Base-by-base conservation (phyloP, 805 yeast species). In the Wickerhamomyces chaumierensis region DNA sequence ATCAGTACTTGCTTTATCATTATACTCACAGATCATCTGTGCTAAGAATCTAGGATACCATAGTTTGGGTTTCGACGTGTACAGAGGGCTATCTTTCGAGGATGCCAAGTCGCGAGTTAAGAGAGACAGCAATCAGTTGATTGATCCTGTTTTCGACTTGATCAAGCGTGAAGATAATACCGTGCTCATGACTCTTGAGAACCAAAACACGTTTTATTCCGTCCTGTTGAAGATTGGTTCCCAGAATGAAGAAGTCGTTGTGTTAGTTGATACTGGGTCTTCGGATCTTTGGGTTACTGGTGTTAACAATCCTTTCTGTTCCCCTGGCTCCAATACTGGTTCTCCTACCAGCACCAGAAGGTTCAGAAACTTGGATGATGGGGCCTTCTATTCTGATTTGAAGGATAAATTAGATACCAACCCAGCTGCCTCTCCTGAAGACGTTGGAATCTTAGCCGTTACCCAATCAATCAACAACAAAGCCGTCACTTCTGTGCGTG, bases 211-310 rank as follows among this genome's bases (percentile, higher is more conserved):
- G 6, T 74, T 71, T 44, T 74, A 71, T 46, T 57, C 70, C 16
- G 71, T 68, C 3, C 58, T 58, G 5, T 42, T 73, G 25, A 48
- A 55, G 18, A 52, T 81, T 17, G 90, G 92, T 4, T 71, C 83
- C 0, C 69, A 78, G 1, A 51, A 63, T 1, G 80, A 79, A 48
- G 55, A 61, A n/a, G 62, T 80, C 5, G 63, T 62, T 9, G 74
- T 80, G 9, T 54, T 78, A 31, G 53, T 81, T n/a, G 92, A 81
- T 50, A 81, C 88, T 1, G 92, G 90, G 3, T 79, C 87, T 0
- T 69, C 83, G 0, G 90, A 81, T 53, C 58, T 82, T 18, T 80
- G 85, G 84, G 73, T 80, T 18, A 64, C 71, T 42, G 62, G 66
- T 20, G 53, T 68, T 2, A 48, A 58, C 33, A 75, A 74, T 48